Conservation (phyloP, 2,329 filamentous ascomycete species). For the Albifimbria verrucaria region DNA sequence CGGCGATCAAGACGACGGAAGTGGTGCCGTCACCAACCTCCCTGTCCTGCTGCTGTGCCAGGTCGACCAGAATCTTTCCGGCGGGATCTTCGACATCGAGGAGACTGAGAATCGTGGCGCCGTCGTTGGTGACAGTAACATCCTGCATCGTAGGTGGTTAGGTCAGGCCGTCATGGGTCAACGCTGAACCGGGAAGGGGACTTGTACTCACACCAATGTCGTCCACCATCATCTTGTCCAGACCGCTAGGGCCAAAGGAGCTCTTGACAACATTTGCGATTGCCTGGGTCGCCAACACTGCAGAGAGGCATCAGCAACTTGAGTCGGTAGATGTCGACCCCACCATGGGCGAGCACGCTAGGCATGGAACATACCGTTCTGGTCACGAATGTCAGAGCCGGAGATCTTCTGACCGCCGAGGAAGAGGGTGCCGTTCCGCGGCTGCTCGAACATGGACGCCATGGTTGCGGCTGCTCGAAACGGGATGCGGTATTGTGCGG, state of each 20-base stretch:
- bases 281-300: conserved; percentile 90
- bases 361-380: conserved; percentile 66
- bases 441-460: conserved; percentile 95
- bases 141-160: conserved; percentile 53
- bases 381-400: conserved; percentile 91
- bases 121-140: conserved; percentile 98
- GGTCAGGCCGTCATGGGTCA: not conserved
- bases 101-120: conserved; percentile 91
- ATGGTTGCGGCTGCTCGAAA: conserved; percentile 45
- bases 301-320: too few species aligned
- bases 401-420: conserved; percentile 97
- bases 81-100: conserved; percentile 97
- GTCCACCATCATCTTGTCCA: conserved; percentile 99
- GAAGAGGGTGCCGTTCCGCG: conserved; percentile 93
- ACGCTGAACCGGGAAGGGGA: conserved; percentile 7
- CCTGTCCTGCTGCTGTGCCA: conserved; percentile 98
- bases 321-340: too few species aligned
- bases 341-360: conserved; percentile 7
- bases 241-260: conserved; percentile 92
- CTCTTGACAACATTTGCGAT: conserved; percentile 99
- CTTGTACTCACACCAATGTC: conserved; percentile 77
- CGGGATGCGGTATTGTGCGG: not conserved
- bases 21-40: conserved; percentile 98
- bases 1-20: conserved; percentile 94
- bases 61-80: conserved; percentile 95